Percentiles rank a stretch among this genome's conserved stretches.
phyloP scores from a whole-genome alignment of 257 asterid species.

The Lantana camara region DNA sequence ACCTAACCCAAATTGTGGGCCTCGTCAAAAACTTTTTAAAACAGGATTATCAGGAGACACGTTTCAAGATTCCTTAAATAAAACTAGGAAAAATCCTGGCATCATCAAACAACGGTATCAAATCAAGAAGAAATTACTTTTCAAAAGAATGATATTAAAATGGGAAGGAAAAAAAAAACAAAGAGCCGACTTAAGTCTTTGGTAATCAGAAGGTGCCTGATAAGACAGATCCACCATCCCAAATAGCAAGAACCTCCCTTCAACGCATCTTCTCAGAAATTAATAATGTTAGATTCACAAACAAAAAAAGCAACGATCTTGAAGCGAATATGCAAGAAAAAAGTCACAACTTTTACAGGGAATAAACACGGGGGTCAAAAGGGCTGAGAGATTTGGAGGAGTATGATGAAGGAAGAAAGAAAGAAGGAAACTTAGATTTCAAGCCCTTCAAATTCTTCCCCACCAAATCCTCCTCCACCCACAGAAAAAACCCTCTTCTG shows the following conservation, averaged over 20 bases:
- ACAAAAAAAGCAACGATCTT: neutral
- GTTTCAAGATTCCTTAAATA: slow-evolving; percentile 26
- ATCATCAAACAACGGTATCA: neutral
- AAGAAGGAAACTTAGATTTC: neutral
- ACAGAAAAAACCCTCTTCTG: slow-evolving; percentile 25
- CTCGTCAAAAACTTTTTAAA: slow-evolving; percentile 24
- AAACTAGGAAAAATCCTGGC: slow-evolving; percentile 16
- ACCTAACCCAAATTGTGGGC: slow-evolving; percentile 56
- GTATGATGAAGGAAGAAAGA: slow-evolving; percentile 21
- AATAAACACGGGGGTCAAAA: slow-evolving; percentile 19
- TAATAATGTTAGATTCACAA: neutral
- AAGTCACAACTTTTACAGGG: neutral
- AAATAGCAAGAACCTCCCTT: slow-evolving; percentile 30
- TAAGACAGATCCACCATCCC: slow-evolving; percentile 30
- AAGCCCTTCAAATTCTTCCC: slow-evolving; percentile 11
- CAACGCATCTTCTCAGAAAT: slow-evolving; percentile 21
- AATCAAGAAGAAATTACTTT: slow-evolving; percentile 9
- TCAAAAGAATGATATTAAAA: too few relatives aligned
- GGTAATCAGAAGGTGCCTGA: neutral
- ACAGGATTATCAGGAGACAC: slow-evolving; percentile 30
- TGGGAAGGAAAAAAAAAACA: neutral
- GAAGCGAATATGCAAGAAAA: neutral
- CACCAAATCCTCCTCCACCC: slow-evolving; percentile 32
- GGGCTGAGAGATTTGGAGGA: slow-evolving; percentile 15
- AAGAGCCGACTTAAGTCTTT: too few relatives aligned